These are phyloP conservation scores for Halophytophthora polymorphica DNA, from an alignment of 352 stramenopile species.

Conservation along the genomic window DNA sequence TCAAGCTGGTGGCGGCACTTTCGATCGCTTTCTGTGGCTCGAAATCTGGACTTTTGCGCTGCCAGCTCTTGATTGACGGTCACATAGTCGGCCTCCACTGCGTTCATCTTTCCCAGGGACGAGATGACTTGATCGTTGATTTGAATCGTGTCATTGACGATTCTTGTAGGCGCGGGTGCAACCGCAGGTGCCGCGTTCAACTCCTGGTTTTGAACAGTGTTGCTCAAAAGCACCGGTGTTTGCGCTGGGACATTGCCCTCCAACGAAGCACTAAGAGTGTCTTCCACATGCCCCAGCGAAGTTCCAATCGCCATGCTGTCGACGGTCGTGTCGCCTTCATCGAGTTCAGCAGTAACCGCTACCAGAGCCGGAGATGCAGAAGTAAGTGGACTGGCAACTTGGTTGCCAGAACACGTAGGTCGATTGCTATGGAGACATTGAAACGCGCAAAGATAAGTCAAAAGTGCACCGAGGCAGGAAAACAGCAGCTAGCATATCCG, in stretches of 20 bases:
- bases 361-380: neutral
- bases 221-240: too few species aligned
- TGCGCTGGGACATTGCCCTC: too few species aligned
- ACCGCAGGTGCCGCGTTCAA: neutral
- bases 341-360: slow-evolving; percentile 1
- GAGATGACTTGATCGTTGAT: slow-evolving; percentile 35
- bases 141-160: slow-evolving; percentile 19
- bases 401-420: neutral
- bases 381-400: slow-evolving; percentile 9
- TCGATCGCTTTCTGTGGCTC: slow-evolving; percentile 16
- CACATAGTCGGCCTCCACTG: slow-evolving; percentile 19
- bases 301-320: too few species aligned
- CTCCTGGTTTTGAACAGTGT: neutral
- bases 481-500: slow-evolving; percentile 3
- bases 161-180: slow-evolving; percentile 1
- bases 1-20: slow-evolving; percentile 20
- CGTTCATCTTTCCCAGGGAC: slow-evolving; percentile 25
- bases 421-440: slow-evolving; percentile 7
- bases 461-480: neutral
- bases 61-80: slow-evolving; percentile 15
- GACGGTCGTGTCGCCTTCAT: neutral
- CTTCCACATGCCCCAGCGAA: too few species aligned
- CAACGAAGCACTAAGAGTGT: too few species aligned
- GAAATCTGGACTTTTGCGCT: slow-evolving; percentile 26
- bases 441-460: too few species aligned